Evolutionary conservation across 768 basidiomycete species (phyloP), one percentile per base, ranked within the genome.

Genomic region (Crucibulum laeve): DNA sequence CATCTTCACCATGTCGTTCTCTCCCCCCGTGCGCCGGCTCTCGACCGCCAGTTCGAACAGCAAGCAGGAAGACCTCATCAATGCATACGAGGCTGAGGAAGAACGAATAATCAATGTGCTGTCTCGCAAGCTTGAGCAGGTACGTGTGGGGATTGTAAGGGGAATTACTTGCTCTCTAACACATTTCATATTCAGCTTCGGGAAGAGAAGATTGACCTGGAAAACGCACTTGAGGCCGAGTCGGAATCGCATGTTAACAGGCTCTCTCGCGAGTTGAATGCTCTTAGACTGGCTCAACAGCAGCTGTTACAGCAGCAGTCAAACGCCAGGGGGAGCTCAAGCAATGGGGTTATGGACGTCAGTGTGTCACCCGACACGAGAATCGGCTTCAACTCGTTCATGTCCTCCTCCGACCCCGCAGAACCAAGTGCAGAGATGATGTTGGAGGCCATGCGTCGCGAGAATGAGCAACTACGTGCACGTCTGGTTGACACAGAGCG

Each of bases 81-180:
- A 91, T 62, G 84, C 85, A 17, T 91, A 90, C 60, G 89, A 91
- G 54, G 90, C 89, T 8, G 89, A 92, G 63, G 88, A 92, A 63
- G 90, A 92, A 59, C 80, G 88, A 35, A 90, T 92, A 43, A 85
- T 89, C 51, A 91, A 90, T 47, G 71, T 86, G 5, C 67, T 92
- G 43, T 90, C 85, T 21, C 73, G 88, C 52, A 92, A 91, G 60
- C 70, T 92, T 40, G 87, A 91, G 65, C 76, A 87, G 82, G 90
- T 87, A 46, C 42, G 71, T 59, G 15, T 30, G 11, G n/a, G 22
- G 7, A 7, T 25, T 2, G 7, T 22, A 3, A 18, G 33, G 14
- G 19, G 22, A 11, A 7, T 11, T 33, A 13, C 44, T 39, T 38
- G 38, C 34, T 5, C 24, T 43, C 37, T n/a, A 34, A 35, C 36